Percentiles rank a stretch among this genome's conserved stretches.
Conservation (phyloP, 129 eudicot species). For the sunflower (Helianthus annuus) region HanXRQr2.0-SUNRISE NC_035436.2:130174983-130175482, state of each 20-base stretch:
- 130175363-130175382: conserved; percentile 82
- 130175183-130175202: conserved; percentile 72
- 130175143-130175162: conserved; percentile 55
- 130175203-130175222: conserved; percentile 44
- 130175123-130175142: conserved; percentile 74
- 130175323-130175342: conserved; percentile 54
- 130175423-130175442: conserved; percentile 64
- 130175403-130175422: conserved; percentile 48
- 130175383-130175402: conserved; percentile 67
- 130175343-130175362: conserved; percentile 71
- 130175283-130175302: conserved; percentile 71
- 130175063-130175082: conserved; percentile 67
- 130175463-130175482: conserved; percentile 54
- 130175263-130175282: conserved; percentile 80
- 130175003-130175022: background rate
- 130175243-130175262: conserved; percentile 66
- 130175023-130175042: background rate
- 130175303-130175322: conserved; percentile 87
- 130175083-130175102: conserved; percentile 68
- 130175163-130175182: conserved; percentile 91
- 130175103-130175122: conserved; percentile 66
- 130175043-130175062: conserved; percentile 27
- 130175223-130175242: conserved; percentile 81
- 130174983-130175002: background rate
- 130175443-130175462: conserved; percentile 54